Evolutionary conservation across 1,139 yeast species (phyloP).

Genomic region (Pichia sp.): DNA sequence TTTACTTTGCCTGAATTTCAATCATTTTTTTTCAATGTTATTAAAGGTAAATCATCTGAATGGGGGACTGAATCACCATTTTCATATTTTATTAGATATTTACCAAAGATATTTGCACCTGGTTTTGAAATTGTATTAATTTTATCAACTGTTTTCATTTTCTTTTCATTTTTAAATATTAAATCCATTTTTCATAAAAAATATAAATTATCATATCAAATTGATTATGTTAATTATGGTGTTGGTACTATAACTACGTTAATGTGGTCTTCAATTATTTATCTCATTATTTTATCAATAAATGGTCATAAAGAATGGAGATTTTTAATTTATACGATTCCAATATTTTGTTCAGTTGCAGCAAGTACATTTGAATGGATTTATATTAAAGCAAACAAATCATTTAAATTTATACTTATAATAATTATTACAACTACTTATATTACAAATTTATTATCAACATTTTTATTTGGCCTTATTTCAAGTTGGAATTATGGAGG

Average conservation of each 20-base stretch:
- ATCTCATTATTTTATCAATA: conserved; percentile 56
- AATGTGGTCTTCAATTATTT: conserved; percentile 45
- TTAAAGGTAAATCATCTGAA: conserved; percentile 60
- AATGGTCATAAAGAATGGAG: conserved; percentile 97
- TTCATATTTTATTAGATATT: conserved; percentile 57
- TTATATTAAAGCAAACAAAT: neutral
- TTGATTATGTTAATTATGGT: conserved; percentile 34
- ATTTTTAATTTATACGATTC: conserved; percentile 69
- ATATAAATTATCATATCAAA: conserved; percentile 34
- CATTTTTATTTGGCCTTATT: conserved; percentile 35
- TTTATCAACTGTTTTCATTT: conserved; percentile 51
- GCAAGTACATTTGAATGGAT: conserved; percentile 50
- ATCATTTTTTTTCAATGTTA: conserved; percentile 66
- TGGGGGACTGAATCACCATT: conserved; percentile 84
- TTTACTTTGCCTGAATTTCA: conserved; percentile 60
- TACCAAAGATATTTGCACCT: conserved; percentile 38
- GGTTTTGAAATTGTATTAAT: conserved; percentile 10
- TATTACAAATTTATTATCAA: conserved; percentile 31
- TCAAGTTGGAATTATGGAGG: conserved; percentile 87
- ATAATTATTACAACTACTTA: neutral
- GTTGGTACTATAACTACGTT: conserved; percentile 34
- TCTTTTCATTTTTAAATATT: conserved; percentile 22
- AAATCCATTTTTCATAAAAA: neutral
- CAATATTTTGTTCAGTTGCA: conserved; percentile 59
- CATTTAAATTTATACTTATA: neutral